Percentiles rank a stretch among this genome's conserved stretches.
Evolutionary conservation across 2,329 filamentous ascomycete species (phyloP).

Genomic region (Lecanoromycetidae sp.): DNA sequence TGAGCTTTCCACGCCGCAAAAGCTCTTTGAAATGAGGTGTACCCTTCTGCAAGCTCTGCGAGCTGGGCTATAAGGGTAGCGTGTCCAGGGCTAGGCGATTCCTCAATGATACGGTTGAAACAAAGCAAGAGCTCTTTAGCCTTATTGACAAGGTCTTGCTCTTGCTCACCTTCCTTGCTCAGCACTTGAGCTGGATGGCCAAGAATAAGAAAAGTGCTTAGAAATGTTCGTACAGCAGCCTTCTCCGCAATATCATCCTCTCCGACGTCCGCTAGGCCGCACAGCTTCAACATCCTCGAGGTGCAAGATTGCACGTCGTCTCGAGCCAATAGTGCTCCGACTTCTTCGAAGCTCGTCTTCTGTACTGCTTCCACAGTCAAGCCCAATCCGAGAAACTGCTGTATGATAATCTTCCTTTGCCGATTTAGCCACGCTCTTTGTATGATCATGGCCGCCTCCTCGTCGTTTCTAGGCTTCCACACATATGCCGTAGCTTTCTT

Average conservation of each 20-base stretch:
- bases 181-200: slow-evolving; percentile 50
- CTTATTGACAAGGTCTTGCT: slow-evolving; percentile 49
- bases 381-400: slow-evolving; percentile 39
- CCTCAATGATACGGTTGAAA: slow-evolving; percentile 36
- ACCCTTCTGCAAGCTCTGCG: slow-evolving; percentile 42
- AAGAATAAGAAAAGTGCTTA: slow-evolving; percentile 51
- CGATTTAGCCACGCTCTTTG: slow-evolving; percentile 46
- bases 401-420: slow-evolving; percentile 37
- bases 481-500: slow-evolving; percentile 29
- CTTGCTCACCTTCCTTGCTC: slow-evolving; percentile 49
- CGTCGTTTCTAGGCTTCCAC: slow-evolving; percentile 33
- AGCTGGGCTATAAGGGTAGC: not conserved
- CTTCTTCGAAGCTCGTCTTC: slow-evolving; percentile 45
- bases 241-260: slow-evolving; percentile 36
- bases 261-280: slow-evolving; percentile 42
- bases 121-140: slow-evolving; percentile 45
- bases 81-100: not conserved
- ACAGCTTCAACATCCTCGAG: slow-evolving; percentile 43
- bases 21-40: slow-evolving; percentile 48
- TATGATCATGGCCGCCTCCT: slow-evolving; percentile 44
- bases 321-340: slow-evolving; percentile 44
- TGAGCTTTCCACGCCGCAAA: slow-evolving; percentile 55
- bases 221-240: slow-evolving; percentile 47
- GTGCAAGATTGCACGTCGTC: slow-evolving; percentile 42
- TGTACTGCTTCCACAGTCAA: slow-evolving; percentile 42